Conservation (phyloP, 441 rosid species). For the Euphorbia celastroides region DNA sequence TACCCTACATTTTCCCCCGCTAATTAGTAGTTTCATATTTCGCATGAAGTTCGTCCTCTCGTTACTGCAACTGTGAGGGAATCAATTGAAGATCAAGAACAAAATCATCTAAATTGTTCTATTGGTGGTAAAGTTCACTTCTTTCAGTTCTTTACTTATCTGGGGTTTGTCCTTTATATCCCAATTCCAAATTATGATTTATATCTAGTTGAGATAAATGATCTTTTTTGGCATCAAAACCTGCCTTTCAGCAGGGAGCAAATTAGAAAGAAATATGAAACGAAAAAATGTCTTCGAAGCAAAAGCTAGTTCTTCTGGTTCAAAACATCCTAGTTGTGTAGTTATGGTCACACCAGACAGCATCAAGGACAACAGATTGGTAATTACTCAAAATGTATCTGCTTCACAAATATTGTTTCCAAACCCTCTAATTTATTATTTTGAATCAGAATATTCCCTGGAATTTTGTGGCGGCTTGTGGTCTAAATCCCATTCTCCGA, state of each 20-base stretch:
- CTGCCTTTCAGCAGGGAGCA: not conserved
- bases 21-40: too few relatives aligned
- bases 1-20: too few relatives aligned
- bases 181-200: not conserved
- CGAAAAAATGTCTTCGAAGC: not conserved
- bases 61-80: not conserved
- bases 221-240: not conserved
- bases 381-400: not conserved
- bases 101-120: not conserved
- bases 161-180: not conserved
- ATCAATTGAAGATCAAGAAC: not conserved
- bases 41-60: not conserved
- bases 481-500: not conserved
- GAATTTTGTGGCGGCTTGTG: not conserved
- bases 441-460: conserved; percentile 8
- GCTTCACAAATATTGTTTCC: not conserved
- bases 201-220: too few relatives aligned
- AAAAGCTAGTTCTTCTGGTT: not conserved
- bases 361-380: not conserved
- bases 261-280: not conserved
- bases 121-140: not conserved
- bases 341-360: not conserved
- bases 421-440: not conserved
- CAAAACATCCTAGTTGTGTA: not conserved
- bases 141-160: not conserved